Evolutionary conservation across 163 green algal species (phyloP).

Genomic region (Chlorella variabilis): DNA sequence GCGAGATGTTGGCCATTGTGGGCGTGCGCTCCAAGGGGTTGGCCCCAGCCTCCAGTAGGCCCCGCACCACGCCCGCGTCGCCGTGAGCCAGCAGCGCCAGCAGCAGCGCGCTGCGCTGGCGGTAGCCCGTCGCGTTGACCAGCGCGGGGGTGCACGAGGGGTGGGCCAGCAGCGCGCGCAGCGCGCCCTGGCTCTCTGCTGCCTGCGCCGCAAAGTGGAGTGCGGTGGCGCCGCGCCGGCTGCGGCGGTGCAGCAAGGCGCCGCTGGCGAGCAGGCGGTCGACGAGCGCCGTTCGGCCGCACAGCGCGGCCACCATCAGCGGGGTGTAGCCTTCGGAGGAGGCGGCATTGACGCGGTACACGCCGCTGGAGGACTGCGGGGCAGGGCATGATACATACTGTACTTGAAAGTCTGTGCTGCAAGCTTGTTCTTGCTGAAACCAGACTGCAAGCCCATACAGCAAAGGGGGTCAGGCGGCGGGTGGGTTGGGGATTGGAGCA

Average conservation of each 20-base stretch:
- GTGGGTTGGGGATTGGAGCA: too few relatives aligned
- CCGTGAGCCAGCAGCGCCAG: constrained; percentile 20
- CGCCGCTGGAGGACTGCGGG: not conserved
- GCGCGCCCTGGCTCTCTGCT: not conserved
- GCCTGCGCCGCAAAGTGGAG: constrained; percentile 24
- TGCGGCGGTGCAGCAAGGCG: not conserved
- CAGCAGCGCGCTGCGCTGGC: constrained; percentile 19
- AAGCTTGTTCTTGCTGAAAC: too few relatives aligned
- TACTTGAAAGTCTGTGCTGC: too few relatives aligned
- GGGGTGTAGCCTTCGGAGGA: constrained; percentile 18
- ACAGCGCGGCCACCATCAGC: constrained; percentile 9
- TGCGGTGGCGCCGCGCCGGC: not conserved
- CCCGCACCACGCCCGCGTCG: not conserved
- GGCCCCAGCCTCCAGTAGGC: constrained; percentile 22
- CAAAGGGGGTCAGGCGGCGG: not conserved
- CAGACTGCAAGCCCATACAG: too few relatives aligned
- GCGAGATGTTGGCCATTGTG: not conserved
- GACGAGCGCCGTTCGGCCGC: not conserved
- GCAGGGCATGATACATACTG: too few relatives aligned
- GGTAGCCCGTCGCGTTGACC: constrained; percentile 1
- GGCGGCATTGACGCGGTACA: not conserved
- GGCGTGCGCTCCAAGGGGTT: not conserved
- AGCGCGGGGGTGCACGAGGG: not conserved
- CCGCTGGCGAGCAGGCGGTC: not conserved
- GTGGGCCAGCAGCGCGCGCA: constrained; percentile 21